Base-by-base conservation (phyloP, 805 yeast genomes). In the Yarrowia keelungensis region DNA sequence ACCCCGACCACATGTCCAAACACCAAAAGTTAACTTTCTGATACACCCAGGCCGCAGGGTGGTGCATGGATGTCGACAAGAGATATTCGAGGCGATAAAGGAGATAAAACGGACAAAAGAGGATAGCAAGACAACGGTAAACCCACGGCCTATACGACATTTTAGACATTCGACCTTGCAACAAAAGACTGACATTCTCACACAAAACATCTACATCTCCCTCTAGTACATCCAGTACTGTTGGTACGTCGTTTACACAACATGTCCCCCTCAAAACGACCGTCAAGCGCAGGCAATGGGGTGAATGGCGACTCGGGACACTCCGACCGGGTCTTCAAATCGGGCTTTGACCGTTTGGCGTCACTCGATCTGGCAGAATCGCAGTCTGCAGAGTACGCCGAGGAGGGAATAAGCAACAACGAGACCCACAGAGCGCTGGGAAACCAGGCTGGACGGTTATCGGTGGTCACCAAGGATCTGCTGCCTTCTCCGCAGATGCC, bases 401-500 rank as follows among this genome's bases (percentile, higher is more conserved):
- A 51, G n/a, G 56, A 35, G 5, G 56, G 42, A n/a, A n/a, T 32
- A 7, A 26, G 41, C 41, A 15, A 9, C 56, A 36, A 51, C 15
- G 54, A 50, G 9, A 51, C 56, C 2, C 42, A 51, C 26, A 9
- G 39, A 35, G 56, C 56, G 10, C 42, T 51, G 9, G 54, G 54
- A 8, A 51, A 10, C 26, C 56, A 51, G 42, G 41, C 54, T 1
- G 54, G 56, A 35, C 45, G 59, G 8, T 14, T 53, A 3, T 53
- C 59, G 9, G 59, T 53, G 45, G 59, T 53, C 16, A 53, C 59
- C 16, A 53, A 53, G 32, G 59, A 53, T 9, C 59, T 53, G 5
- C 2, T 53, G 3, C 59, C 59, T 11, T 53, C 59, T 7, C 56
- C 56, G 5, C 59, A 53, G n/a, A 53, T 53, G 59, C 59, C 59